Evolutionary conservation across 208 protist species (phyloP).

Genomic region (Acanthamoeba sp.): DNA sequence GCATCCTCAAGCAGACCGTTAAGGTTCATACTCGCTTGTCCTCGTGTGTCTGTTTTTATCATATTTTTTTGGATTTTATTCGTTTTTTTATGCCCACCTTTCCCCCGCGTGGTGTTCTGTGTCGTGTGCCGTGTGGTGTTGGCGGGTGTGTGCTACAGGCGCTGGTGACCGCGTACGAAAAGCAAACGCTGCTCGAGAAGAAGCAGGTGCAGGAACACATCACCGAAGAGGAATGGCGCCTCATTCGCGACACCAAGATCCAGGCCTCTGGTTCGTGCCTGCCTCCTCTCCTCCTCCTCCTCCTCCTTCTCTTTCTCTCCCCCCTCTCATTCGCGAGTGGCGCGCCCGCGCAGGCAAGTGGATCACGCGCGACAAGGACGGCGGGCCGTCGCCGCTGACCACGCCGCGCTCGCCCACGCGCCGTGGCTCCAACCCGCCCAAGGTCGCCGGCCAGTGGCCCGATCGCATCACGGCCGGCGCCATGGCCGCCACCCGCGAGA

Average conservation of each 20-base stretch:
- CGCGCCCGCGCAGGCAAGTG: not conserved
- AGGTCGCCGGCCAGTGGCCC: not conserved
- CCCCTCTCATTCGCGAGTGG: not conserved
- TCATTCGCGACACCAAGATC: slow-evolving; percentile 54
- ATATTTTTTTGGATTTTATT: too few relatives aligned
- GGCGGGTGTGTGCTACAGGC: not conserved
- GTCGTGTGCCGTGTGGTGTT: not conserved
- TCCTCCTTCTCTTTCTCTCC: not conserved
- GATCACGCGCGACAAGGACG: not conserved
- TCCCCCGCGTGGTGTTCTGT: too few relatives aligned
- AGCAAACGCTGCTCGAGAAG: not conserved
- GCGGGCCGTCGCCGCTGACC: not conserved
- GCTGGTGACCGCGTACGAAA: slow-evolving; percentile 17
- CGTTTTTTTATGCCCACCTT: not conserved
- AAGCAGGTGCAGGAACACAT: not conserved
- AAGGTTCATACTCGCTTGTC: not conserved
- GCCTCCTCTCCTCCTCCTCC: not conserved
- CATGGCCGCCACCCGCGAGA: not conserved
- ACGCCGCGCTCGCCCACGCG: not conserved
- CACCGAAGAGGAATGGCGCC: not conserved
- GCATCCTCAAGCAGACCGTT: not conserved
- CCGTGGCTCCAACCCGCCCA: not conserved
- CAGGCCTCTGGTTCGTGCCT: slow-evolving; percentile 41
- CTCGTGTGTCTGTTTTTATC: not conserved
- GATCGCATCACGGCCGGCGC: slow-evolving; percentile 12